Evolutionary conservation across 78 protist genomes (phyloP), one percentile per base, ranked within the genome.

Genomic region (Protostelium mycophagum): DNA sequence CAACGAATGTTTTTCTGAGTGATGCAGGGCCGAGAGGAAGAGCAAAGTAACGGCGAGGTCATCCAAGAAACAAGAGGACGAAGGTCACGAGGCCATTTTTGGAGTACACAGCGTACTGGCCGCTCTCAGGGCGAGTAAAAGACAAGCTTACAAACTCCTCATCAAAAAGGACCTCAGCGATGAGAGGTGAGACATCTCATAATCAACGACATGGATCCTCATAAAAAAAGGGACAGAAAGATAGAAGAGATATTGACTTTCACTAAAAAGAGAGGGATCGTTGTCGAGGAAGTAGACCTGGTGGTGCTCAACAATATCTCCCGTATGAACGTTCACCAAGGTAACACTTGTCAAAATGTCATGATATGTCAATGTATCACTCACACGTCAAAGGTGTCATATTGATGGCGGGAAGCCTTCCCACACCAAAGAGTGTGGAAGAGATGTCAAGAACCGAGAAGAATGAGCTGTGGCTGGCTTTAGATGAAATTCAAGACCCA

Each of bases 401-500:
- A 51, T 16, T 51, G 31, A 51, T 51, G 73, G 73, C 73, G 31
- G 16, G 73, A 25, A 5, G 31, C 73, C 16, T 51, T 5, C 31
- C 31, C 16, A 16, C 5, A 51, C 73, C 73, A 16, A 51, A 51
- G 73, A 51, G 31, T 5, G 73, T 51, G 73, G 73, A 51, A 51
- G 73, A 5, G 31, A 5, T 51, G 73, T 16, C 73, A 25, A 5
- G 73, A 0, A 86, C 0, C 0, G 85, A 92, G 28, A 35, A 83
- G 63, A 73, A 83, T 37, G 90, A 91, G 36, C 86, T 92, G 9
- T 38, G 86, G 87, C 23, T 92, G 31, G 91, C 90, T 28, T 37
- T 92, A 38, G 94, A 92, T 34, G 94, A 92, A 38, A 25, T 92
- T 34, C 90, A 92, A 92, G 94, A 92, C 51, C 91, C 94, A 73